Conservation (phyloP, 768 basidiomycete species). For the Rubroboletus pulcherrimus region DNA sequence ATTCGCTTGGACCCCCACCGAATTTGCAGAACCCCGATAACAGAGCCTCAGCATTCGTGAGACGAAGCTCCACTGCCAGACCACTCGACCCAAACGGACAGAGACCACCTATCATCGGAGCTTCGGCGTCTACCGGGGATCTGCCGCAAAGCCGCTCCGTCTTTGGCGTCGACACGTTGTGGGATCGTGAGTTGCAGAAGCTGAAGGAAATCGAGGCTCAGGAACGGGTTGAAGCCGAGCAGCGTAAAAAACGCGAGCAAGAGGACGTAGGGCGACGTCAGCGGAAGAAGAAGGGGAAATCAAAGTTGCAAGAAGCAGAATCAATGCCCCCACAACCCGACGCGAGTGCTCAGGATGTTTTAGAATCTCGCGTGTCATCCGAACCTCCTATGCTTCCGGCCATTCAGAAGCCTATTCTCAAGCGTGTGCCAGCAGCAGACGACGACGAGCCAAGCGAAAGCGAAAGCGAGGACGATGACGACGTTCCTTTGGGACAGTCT, state of each 20-base stretch:
- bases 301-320: conserved; percentile 45
- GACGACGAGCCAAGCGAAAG: conserved; percentile 47
- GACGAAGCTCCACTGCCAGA: conserved; percentile 54
- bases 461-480: conserved; percentile 46
- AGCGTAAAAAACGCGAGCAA: conserved; percentile 42
- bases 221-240: conserved; percentile 59
- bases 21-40: conserved; percentile 42
- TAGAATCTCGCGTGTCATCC: conserved; percentile 15
- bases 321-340: conserved; percentile 24
- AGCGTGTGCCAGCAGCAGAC: conserved; percentile 28
- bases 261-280: conserved; percentile 38
- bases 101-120: conserved; percentile 27
- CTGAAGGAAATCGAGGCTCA: conserved; percentile 69
- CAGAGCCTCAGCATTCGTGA: conserved; percentile 39
- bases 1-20: conserved; percentile 50
- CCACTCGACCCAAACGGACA: conserved; percentile 62
- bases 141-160: conserved; percentile 64
- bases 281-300: conserved; percentile 39
- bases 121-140: conserved; percentile 30
- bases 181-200: conserved; percentile 86
- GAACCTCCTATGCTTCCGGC: conserved; percentile 32
- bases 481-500: conserved; percentile 21
- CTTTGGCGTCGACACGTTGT: conserved; percentile 90
- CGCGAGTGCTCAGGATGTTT: conserved; percentile 32
- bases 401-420: conserved; percentile 33